Conservation (phyloP, 352 stramenopile species). For the Thalassiosira ordinaria region DNA sequence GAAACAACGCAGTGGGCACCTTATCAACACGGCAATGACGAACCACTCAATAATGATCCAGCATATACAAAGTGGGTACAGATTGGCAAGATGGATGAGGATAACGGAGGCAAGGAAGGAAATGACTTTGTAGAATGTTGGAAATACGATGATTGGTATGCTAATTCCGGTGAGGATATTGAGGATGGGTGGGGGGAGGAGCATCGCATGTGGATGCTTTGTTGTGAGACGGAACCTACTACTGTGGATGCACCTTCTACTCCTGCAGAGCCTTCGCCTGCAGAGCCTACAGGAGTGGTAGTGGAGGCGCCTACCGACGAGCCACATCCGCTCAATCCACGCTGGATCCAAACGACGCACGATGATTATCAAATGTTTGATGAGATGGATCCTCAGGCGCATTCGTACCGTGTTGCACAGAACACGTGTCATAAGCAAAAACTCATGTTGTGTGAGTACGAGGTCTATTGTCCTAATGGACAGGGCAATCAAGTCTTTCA, state of each 20-base stretch:
- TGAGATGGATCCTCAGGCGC: not conserved
- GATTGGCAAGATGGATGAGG: not conserved
- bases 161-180: not conserved
- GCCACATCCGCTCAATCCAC: not conserved
- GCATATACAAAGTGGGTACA: too few species aligned
- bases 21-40: too few species aligned
- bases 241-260: too few species aligned
- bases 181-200: not conserved
- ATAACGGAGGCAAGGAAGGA: not conserved
- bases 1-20: too few species aligned
- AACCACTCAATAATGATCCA: too few species aligned
- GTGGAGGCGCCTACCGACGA: too few species aligned
- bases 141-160: not conserved
- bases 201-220: not conserved
- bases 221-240: not conserved
- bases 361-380: not conserved
- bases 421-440: not conserved
- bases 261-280: too few species aligned
- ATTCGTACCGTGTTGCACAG: not conserved
- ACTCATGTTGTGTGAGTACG: not conserved
- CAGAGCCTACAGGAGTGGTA: too few species aligned
- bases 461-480: not conserved
- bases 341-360: not conserved
- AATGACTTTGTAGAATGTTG: slow-evolving; percentile 2
- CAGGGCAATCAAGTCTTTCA: not conserved